These are phyloP conservation scores for Puccinia horiana DNA, from an alignment of 1,284 basidiomycete genomes.

Conservation along the genomic window DNA sequence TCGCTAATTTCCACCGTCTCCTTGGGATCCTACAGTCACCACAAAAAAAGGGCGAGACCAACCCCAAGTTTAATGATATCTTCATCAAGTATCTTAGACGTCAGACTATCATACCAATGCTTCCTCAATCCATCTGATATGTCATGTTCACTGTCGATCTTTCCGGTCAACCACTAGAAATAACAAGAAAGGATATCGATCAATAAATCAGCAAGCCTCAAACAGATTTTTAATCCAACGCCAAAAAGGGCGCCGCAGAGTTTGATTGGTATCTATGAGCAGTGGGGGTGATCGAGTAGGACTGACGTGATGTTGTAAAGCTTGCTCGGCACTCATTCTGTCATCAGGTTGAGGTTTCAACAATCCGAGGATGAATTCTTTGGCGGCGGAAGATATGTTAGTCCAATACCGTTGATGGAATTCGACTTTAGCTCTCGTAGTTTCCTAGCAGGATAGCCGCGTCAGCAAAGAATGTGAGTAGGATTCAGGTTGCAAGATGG, in stretches of 20 bases:
- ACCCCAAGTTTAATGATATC: neutral
- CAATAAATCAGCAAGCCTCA: neutral
- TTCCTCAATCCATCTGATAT: constrained; percentile 36
- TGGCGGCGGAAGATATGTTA: constrained; percentile 62
- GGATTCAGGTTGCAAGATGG: neutral
- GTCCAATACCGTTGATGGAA: constrained; percentile 41
- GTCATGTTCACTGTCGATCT: constrained; percentile 15
- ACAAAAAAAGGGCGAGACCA: constrained; percentile 3
- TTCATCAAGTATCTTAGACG: neutral
- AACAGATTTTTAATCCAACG: too few relatives aligned
- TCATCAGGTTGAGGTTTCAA: constrained; percentile 72
- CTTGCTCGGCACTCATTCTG: constrained; percentile 74
- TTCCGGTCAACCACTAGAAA: constrained; percentile 21
- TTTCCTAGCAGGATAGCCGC: neutral
- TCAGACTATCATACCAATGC: constrained; percentile 5
- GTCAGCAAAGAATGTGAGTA: too few relatives aligned
- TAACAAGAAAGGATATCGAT: neutral
- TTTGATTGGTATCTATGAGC: neutral
- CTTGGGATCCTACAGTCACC: constrained; percentile 13
- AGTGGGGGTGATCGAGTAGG: neutral
- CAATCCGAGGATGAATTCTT: constrained; percentile 76
- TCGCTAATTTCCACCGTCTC: constrained; percentile 55
- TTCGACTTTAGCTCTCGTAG: constrained; percentile 17
- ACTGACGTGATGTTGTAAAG: constrained; percentile 66
- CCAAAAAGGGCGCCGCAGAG: too few relatives aligned